Conservation (phyloP, 352 stramenopile species). For the Saprolegnia diclina region DNA sequence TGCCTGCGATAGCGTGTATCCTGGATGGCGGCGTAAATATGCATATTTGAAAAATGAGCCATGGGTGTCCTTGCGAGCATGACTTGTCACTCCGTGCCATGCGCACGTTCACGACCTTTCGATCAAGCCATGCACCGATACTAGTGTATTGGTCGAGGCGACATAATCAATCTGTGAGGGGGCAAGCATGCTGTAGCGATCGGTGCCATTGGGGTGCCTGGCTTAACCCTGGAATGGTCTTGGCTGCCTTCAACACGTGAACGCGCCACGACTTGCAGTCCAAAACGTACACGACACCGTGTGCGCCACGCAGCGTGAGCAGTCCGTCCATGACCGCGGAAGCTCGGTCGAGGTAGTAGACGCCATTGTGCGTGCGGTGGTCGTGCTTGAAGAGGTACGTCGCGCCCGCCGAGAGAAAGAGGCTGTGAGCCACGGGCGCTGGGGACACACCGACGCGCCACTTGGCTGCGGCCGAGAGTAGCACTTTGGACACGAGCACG, state of each 20-base stretch:
- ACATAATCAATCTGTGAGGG: not conserved
- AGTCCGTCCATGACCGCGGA: constrained; percentile 19
- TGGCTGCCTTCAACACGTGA: not conserved
- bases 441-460: not conserved
- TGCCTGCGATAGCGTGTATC: too few relatives aligned
- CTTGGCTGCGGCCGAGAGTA: not conserved
- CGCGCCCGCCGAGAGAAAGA: constrained; percentile 11
- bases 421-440: not conserved
- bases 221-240: not conserved
- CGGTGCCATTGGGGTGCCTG: not conserved
- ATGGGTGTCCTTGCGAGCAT: too few relatives aligned
- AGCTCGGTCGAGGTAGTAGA: constrained; percentile 22
- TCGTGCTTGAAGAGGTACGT: constrained; percentile 17
- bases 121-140: too few relatives aligned
- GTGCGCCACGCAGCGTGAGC: not conserved
- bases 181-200: not conserved
- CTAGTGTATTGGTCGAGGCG: too few relatives aligned
- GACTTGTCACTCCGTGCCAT: too few relatives aligned
- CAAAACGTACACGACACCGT: not conserved
- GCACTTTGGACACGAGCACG: not conserved
- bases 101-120: too few relatives aligned
- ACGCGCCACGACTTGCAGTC: constrained; percentile 6
- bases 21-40: too few relatives aligned
- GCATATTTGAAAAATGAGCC: too few relatives aligned
- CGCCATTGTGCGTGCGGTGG: not conserved